Percentiles rank a stretch among this genome's conserved stretches.
phyloP scores from a whole-genome alignment of 768 basidiomycete species.

The Pholiota molesta region DNA sequence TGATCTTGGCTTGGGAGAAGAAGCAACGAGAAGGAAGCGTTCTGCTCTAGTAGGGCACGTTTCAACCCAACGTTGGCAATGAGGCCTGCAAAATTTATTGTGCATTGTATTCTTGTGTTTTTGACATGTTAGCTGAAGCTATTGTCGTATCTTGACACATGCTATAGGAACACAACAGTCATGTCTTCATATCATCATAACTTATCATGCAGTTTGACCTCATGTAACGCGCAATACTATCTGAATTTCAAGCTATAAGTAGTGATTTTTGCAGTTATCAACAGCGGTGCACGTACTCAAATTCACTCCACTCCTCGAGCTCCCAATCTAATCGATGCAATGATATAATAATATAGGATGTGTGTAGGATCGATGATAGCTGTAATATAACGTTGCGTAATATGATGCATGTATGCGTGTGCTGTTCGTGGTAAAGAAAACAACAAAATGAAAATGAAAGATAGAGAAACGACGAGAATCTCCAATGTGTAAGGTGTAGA shows the following conservation, averaged over 20 bases:
- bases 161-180: too few species aligned
- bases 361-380: conserved; percentile 2
- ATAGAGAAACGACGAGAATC: background rate
- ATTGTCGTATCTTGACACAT: too few species aligned
- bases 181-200: too few species aligned
- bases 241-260: too few species aligned
- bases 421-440: background rate
- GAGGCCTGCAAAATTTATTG: background rate
- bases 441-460: background rate
- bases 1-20: conserved; percentile 48
- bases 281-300: too few species aligned
- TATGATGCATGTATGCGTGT: background rate
- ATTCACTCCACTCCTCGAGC: too few species aligned
- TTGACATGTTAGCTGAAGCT: too few species aligned
- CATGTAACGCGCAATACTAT: too few species aligned
- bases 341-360: background rate
- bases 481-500: background rate
- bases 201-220: too few species aligned
- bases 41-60: conserved; percentile 29
- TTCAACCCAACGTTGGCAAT: background rate
- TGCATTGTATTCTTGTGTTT: background rate
- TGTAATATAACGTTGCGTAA: background rate
- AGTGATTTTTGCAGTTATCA: too few species aligned
- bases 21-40: conserved; percentile 49
- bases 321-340: too few species aligned